These are phyloP conservation scores for Dendryphion nanum DNA, from an alignment of 2,329 filamentous ascomycete species.

Conservation along the genomic window DNA sequence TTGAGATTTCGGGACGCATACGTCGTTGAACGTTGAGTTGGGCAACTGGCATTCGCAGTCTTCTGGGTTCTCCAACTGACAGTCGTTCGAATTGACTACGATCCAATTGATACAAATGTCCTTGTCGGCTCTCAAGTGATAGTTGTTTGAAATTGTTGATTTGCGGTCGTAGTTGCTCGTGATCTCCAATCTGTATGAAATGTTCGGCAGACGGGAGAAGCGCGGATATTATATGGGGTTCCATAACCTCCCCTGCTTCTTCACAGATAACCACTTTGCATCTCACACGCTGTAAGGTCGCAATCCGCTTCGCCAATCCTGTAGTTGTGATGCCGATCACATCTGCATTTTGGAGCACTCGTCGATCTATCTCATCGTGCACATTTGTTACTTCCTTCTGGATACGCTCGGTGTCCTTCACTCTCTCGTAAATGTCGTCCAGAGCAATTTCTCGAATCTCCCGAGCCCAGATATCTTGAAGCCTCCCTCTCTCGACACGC, in stretches of 20 bases:
- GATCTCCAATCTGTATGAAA: constrained; percentile 61
- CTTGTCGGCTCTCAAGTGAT: constrained; percentile 47
- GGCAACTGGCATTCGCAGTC: constrained; percentile 34
- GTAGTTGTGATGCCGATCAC: constrained; percentile 60
- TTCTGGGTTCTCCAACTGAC: constrained; percentile 21
- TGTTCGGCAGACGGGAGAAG: constrained; percentile 60
- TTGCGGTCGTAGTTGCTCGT: constrained; percentile 58
- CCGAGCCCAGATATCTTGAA: constrained; percentile 9
- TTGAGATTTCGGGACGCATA: constrained; percentile 62
- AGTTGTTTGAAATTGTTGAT: constrained; percentile 55
- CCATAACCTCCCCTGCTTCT: constrained; percentile 66
- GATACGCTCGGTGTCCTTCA: constrained; percentile 8
- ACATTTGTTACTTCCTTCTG: constrained; percentile 9
- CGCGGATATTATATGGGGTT: constrained; percentile 59
- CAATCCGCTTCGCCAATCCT: constrained; percentile 53
- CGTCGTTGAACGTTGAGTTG: constrained; percentile 58
- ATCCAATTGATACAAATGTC: constrained; percentile 54
- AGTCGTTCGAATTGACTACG: constrained; percentile 61
- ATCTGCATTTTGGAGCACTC: constrained; percentile 40
- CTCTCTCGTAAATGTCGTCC: not conserved
- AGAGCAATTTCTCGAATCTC: constrained; percentile 6
- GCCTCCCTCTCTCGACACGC: constrained; percentile 4
- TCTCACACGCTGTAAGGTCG: constrained; percentile 47
- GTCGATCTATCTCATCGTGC: constrained; percentile 31
- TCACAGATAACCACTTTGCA: constrained; percentile 61